Evolutionary conservation across 2,329 filamentous ascomycete species (phyloP).

Genomic region (Metarhizium humberi): DNA sequence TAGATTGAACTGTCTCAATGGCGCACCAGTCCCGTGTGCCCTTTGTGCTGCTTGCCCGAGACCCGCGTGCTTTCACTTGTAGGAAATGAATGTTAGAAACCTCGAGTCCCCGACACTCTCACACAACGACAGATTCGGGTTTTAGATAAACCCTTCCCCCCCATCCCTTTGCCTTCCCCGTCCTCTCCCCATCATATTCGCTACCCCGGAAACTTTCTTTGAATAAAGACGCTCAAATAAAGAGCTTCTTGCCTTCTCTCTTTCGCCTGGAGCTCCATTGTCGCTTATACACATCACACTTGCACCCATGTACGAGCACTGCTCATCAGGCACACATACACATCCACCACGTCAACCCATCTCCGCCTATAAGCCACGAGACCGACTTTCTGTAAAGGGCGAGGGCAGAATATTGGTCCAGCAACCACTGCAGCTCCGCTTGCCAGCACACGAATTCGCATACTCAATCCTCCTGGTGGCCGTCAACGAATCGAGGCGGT

Average conservation of each 20-base stretch:
- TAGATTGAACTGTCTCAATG: conserved; percentile 1
- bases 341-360: not conserved
- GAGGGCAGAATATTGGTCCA: not conserved
- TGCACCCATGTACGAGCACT: not conserved
- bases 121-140: not conserved
- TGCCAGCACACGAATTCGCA: not conserved
- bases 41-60: no score
- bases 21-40: no score
- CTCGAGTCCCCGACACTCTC: not conserved
- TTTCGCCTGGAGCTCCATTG: not conserved
- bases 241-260: not conserved
- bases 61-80: no score
- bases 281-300: not conserved
- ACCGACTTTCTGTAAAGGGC: not conserved
- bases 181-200: not conserved
- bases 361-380: not conserved
- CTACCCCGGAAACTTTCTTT: not conserved
- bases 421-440: not conserved
- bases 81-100: not conserved
- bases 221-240: not conserved
- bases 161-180: not conserved
- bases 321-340: not conserved
- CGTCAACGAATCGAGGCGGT: not conserved
- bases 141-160: not conserved
- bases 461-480: not conserved